phyloP scores from a whole-genome alignment of 177 flowering plant genomes.

The Telopea speciosissima region DNA sequence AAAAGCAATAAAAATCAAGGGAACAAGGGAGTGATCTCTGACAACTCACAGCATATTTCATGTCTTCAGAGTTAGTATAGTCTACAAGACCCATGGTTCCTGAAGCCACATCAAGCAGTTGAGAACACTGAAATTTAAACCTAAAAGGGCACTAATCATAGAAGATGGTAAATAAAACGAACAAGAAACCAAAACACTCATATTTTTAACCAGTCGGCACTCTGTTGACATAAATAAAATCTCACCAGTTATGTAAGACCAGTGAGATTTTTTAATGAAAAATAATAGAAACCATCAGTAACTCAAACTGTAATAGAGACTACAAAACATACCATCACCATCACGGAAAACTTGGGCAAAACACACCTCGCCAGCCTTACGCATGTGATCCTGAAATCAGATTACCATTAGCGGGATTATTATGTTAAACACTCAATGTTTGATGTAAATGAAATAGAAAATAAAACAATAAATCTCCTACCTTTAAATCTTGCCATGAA shows the following conservation, averaged over 20 bases:
- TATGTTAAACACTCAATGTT: too few relatives aligned
- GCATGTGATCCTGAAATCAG: slow-evolving; percentile 69
- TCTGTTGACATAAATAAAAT: too few relatives aligned
- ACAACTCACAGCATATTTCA: slow-evolving; percentile 91
- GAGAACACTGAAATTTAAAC: background rate
- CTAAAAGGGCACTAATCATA: too few relatives aligned
- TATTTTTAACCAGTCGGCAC: too few relatives aligned
- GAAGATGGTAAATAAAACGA: too few relatives aligned
- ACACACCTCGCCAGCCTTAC: slow-evolving; percentile 81
- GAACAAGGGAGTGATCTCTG: background rate
- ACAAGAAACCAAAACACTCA: too few relatives aligned
- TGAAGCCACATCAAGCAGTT: slow-evolving; percentile 22
- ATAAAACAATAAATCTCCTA: slow-evolving; percentile 2
- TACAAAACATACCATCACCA: slow-evolving; percentile 43
- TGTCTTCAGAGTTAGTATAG: slow-evolving; percentile 85
- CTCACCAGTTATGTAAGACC: too few relatives aligned
- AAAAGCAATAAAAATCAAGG: background rate
- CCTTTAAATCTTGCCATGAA: slow-evolving; percentile 89
- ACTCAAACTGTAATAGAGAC: too few relatives aligned
- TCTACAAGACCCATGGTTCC: slow-evolving; percentile 92
- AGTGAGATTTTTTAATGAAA: too few relatives aligned
- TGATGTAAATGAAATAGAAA: background rate
- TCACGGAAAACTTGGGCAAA: slow-evolving; percentile 76
- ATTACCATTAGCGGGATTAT: too few relatives aligned
- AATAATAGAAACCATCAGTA: too few relatives aligned